Evolutionary conservation across 345 rosid species (phyloP).

Genomic region (Trapa bicornis): DNA sequence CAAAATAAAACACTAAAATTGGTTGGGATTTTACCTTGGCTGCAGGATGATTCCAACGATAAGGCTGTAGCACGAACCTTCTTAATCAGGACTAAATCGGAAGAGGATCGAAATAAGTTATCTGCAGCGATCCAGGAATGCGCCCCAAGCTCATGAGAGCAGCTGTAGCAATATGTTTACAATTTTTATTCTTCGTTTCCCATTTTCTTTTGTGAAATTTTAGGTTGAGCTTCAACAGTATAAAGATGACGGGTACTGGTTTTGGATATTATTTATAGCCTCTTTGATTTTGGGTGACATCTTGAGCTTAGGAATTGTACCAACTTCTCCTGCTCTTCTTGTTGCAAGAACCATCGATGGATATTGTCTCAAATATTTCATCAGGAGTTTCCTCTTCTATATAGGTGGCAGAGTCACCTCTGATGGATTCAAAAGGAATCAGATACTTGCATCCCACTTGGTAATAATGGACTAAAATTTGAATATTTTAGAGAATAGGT

Average conservation of each 20-base stretch:
- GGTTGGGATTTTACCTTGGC: background rate
- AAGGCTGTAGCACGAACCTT: slow-evolving; percentile 58
- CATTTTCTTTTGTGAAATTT: background rate
- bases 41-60: slow-evolving; percentile 44
- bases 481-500: too few species aligned
- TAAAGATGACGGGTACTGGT: background rate
- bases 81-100: slow-evolving; percentile 59
- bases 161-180: background rate
- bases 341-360: background rate
- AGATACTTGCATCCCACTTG: too few species aligned
- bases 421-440: too few species aligned
- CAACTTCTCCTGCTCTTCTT: background rate
- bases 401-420: too few species aligned
- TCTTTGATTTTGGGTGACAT: slow-evolving; percentile 1
- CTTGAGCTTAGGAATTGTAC: slow-evolving; percentile 4
- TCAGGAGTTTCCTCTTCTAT: background rate
- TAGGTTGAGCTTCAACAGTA: background rate
- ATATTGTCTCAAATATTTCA: background rate
- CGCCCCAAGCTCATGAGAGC: slow-evolving; percentile 52
- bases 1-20: background rate
- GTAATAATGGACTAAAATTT: too few species aligned
- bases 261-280: slow-evolving; percentile 4
- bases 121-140: slow-evolving; percentile 67
- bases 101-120: slow-evolving; percentile 66
- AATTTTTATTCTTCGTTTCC: background rate